A percentile compares a stretch with the other conserved stretches of the same genome.
Evolutionary conservation across 768 basidiomycete genomes (phyloP).

Genomic region (Neoboletus magnificus): DNA sequence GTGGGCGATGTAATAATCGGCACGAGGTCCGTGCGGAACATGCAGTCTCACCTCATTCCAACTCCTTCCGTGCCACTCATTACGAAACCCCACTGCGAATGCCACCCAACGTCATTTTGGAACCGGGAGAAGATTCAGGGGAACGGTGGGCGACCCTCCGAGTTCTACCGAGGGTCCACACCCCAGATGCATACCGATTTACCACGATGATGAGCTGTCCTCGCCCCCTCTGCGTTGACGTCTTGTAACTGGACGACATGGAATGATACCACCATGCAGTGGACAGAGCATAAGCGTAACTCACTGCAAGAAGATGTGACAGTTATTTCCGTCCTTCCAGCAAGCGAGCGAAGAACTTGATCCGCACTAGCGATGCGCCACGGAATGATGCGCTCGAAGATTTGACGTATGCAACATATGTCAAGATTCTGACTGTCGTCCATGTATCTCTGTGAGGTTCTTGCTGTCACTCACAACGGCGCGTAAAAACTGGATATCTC

Average conservation of each 20-base stretch:
- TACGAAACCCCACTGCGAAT: neutral
- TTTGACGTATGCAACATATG: too few species aligned
- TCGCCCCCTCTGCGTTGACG: neutral
- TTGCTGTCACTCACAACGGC: neutral
- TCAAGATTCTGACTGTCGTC: neutral
- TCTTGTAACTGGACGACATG: neutral
- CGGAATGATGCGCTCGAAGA: conserved; percentile 5
- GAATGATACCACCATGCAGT: neutral
- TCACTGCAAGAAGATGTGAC: neutral
- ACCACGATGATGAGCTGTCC: neutral
- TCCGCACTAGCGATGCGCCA: conserved; percentile 9
- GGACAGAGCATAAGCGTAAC: neutral
- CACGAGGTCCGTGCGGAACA: neutral
- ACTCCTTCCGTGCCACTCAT: neutral
- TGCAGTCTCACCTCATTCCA: neutral
- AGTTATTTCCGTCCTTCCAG: neutral
- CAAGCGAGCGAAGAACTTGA: conserved; percentile 16
- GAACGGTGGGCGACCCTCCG: neutral
- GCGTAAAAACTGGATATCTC: neutral
- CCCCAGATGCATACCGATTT: neutral
- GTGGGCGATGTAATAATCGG: conserved; percentile 3
- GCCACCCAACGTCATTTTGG: neutral
- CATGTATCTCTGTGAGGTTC: neutral
- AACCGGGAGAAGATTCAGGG: neutral
- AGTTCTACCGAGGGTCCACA: neutral